These are phyloP conservation scores for Neofusicoccum parvum DNA, from an alignment of 2,329 filamentous ascomycete species.

Conservation along the genomic window DNA sequence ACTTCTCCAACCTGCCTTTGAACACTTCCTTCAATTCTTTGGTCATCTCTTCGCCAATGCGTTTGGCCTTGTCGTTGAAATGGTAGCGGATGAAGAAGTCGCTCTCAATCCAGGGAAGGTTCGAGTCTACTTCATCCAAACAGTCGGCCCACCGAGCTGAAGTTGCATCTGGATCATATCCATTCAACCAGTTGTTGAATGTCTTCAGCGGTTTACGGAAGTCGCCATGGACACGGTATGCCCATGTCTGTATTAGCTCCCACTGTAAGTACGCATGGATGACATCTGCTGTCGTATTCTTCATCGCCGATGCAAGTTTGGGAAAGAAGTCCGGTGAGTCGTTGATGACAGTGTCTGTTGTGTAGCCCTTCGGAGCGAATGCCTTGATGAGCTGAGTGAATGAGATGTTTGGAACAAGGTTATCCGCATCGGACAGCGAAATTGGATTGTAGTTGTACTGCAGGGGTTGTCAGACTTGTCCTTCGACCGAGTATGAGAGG, in stretches of 20 bases:
- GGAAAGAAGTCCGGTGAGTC: constrained; percentile 63
- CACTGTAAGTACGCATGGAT: constrained; percentile 65
- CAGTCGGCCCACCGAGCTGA: constrained; percentile 68
- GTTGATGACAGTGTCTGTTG: constrained; percentile 59
- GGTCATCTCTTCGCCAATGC: constrained; percentile 69
- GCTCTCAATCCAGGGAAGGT: constrained; percentile 69
- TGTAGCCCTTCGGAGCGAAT: constrained; percentile 55
- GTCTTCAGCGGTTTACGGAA: constrained; percentile 62
- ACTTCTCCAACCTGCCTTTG: constrained; percentile 59
- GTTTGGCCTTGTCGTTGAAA: constrained; percentile 67
- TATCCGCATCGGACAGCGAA: constrained; percentile 58
- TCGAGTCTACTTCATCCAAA: constrained; percentile 58
- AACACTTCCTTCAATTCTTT: constrained; percentile 70
- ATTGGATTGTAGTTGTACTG: constrained; percentile 66
- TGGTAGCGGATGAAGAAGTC: constrained; percentile 68
- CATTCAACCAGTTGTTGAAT: not conserved
- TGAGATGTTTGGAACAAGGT: constrained; percentile 59
- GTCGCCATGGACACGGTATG: constrained; percentile 59
- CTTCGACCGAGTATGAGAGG: too few relatives aligned
- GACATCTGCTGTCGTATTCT: constrained; percentile 55
- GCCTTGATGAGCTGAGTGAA: constrained; percentile 56
- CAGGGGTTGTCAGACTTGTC: not conserved
- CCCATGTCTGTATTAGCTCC: constrained; percentile 61
- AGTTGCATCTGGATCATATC: not conserved
- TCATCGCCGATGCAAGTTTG: constrained; percentile 58